Percentiles rank a stretch among this genome's conserved stretches.
Conservation (phyloP, 1,284 basidiomycete genomes). For the Boletus smithii region DNA sequence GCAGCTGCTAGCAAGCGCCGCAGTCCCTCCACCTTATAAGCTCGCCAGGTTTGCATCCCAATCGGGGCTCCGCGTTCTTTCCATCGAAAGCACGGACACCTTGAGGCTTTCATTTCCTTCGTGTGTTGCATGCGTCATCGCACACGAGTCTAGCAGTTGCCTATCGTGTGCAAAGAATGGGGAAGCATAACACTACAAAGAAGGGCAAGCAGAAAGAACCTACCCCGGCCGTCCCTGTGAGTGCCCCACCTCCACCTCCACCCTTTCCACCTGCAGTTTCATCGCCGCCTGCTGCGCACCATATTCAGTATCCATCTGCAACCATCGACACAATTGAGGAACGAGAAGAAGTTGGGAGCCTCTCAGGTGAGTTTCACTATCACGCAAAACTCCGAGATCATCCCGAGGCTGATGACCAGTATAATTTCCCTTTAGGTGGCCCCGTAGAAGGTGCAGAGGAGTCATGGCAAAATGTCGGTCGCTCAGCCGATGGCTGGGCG, state of each 20-base stretch:
- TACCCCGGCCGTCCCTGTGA: conserved; percentile 4
- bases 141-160: conserved; percentile 21
- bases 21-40: conserved; percentile 9
- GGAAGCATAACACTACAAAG: conserved; percentile 30
- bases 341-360: conserved; percentile 26
- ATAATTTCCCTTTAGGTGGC: conserved; percentile 16
- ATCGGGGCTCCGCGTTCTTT: conserved; percentile 6
- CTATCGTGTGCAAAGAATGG: conserved; percentile 25
- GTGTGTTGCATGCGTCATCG: conserved; percentile 30
- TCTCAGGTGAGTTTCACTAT: conserved; percentile 17
- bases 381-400: background rate
- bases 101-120: conserved; percentile 31
- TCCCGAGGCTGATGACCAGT: conserved; percentile 13
- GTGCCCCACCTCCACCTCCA: conserved; percentile 13
- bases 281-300: conserved; percentile 32
- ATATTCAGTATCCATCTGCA: conserved; percentile 21
- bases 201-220: conserved; percentile 38
- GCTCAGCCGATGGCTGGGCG: conserved; percentile 25
- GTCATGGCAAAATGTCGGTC: conserved; percentile 30
- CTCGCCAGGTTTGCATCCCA: conserved; percentile 3
- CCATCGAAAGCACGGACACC: conserved; percentile 17
- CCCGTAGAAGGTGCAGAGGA: conserved; percentile 17
- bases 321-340: conserved; percentile 29
- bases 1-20: background rate
- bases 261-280: conserved; percentile 11